phyloP scores from a whole-genome alignment of 768 basidiomycete genomes.

The Dioszegia aurantiaca region DNA sequence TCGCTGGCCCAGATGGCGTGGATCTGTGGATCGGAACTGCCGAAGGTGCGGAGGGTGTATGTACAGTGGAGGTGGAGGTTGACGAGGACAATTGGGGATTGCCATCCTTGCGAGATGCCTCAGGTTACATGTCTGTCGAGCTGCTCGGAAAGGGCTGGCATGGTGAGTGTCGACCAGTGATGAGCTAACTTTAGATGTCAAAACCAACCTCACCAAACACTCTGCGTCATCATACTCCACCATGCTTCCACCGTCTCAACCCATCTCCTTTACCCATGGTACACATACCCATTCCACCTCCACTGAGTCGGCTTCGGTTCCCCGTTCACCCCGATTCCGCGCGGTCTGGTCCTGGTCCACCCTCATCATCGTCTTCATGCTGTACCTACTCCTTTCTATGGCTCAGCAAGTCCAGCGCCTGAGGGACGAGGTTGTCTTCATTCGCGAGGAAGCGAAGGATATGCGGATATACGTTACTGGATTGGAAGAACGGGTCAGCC shows the following conservation, averaged over 20 bases:
- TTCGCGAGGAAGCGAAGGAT: slow-evolving; percentile 37
- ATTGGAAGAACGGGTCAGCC: not conserved
- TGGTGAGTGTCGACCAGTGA: slow-evolving; percentile 15
- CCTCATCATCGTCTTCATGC: slow-evolving; percentile 32
- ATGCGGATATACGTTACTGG: slow-evolving; percentile 23
- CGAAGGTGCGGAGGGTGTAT: slow-evolving; percentile 1
- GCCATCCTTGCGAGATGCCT: slow-evolving; percentile 18
- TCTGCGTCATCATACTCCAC: slow-evolving; percentile 1
- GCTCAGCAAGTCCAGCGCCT: slow-evolving; percentile 38
- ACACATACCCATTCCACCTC: not conserved
- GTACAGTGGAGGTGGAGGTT: slow-evolving; percentile 17
- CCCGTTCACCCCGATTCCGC: not conserved
- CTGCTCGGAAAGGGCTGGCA: slow-evolving; percentile 23
- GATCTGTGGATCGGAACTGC: slow-evolving; percentile 8
- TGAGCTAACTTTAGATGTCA: not conserved
- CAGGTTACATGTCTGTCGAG: slow-evolving; percentile 20
- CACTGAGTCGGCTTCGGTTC: not conserved
- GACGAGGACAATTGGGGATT: slow-evolving; percentile 5
- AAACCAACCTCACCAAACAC: slow-evolving; percentile 11
- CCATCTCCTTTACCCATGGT: not conserved
- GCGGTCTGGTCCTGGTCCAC: slow-evolving; percentile 28
- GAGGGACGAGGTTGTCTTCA: slow-evolving; percentile 32
- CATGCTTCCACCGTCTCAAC: not conserved
- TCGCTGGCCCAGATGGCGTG: slow-evolving; percentile 1
- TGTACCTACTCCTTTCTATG: slow-evolving; percentile 36